Base-by-base conservation (phyloP, 2,329 filamentous ascomycete genomes). In the Cercospora zeina region DNA sequence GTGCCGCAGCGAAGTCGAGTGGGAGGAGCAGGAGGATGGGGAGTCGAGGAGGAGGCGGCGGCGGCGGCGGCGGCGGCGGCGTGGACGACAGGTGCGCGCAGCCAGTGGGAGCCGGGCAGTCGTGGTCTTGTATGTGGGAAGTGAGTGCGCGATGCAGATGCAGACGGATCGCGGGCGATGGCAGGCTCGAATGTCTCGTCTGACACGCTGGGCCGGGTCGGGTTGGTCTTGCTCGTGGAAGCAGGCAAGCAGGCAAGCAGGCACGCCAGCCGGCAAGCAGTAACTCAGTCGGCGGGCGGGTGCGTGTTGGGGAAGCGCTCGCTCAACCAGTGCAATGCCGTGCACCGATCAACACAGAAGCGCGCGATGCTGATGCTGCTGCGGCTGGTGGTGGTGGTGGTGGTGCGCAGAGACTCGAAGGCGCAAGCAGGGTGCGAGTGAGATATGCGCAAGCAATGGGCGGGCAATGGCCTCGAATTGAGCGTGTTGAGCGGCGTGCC, bases 41-140 rank as follows among this genome's bases (percentile, higher is more conserved):
- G n/a, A n/a, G n/a, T n/a, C n/a, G n/a, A n/a, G n/a, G n/a, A n/a
- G n/a, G n/a, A n/a, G n/a, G n/a, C n/a, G n/a, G n/a, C n/a, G n/a
- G n/a, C n/a, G n/a, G n/a, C n/a, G n/a, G n/a, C n/a, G n/a, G n/a
- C n/a, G n/a, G n/a, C n/a, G n/a, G n/a, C n/a, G n/a, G n/a, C 30
- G 63, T 47, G 34, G 42, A 63, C 63, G 68, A 69, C 63, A 50
- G 55, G 61, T 65, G 62, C 62, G 68, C 70, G 70, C 75, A 77
- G 75, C 76, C 77, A 78, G 71, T 75, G 42, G 72, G 73, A 70
- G 71, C 71, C 69, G 70, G 64, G 53, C 53, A 55, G 53, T 55
- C 53, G 53, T 54, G 50, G 21, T 34, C 9, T n/a, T 19, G 14
- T n/a, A 13, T 27, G 19, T 39, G 14, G 42, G 47, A 45, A 49